Conservation (phyloP, 305 asterid genomes). For the Fraxinus velutina region DNA sequence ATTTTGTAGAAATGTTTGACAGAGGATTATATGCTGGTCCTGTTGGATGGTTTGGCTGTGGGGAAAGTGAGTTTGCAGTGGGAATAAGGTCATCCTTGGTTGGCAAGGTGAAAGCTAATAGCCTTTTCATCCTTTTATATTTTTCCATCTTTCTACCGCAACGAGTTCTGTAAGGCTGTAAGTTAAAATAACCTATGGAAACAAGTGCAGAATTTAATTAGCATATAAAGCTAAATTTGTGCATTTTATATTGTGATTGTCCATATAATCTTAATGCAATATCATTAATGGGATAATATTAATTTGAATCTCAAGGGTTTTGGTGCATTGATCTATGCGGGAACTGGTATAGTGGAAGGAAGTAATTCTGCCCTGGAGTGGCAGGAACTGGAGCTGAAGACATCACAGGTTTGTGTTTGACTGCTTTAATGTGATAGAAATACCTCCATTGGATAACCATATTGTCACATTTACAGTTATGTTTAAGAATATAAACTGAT, state of each 20-base stretch:
- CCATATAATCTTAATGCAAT: background rate
- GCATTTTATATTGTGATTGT: background rate
- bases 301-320: conserved; percentile 42
- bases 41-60: conserved; percentile 95
- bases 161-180: background rate
- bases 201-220: background rate
- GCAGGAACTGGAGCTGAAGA: conserved; percentile 94
- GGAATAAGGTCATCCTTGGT: conserved; percentile 96
- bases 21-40: conserved; percentile 99
- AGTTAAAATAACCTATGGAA: background rate
- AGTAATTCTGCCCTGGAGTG: conserved; percentile 78
- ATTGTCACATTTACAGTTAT: background rate
- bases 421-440: background rate
- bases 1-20: conserved; percentile 73
- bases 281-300: background rate
- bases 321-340: conserved; percentile 89
- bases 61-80: conserved; percentile 90
- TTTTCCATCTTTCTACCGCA: background rate
- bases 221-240: background rate
- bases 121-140: conserved; percentile 8
- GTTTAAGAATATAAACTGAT: background rate
- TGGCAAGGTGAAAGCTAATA: conserved; percentile 56
- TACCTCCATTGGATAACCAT: background rate
- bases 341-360: conserved; percentile 92
- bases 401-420: conserved; percentile 55